phyloP scores from a whole-genome alignment of 257 asterid species.

The Solanum arcanum region DNA sequence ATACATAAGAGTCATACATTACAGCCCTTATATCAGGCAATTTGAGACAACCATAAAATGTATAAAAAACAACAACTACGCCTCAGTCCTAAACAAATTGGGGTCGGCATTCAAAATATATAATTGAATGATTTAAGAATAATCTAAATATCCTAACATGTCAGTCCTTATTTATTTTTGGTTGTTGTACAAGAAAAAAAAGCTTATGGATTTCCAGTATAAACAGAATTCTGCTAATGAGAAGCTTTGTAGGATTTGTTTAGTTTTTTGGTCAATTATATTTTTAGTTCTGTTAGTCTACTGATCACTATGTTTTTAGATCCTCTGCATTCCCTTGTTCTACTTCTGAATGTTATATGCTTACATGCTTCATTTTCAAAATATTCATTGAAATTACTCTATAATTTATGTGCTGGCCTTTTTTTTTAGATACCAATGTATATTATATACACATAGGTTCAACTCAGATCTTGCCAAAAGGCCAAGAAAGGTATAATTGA shows the following conservation, averaged over 20 bases:
- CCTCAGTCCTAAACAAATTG: neutral
- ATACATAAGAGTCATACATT: neutral
- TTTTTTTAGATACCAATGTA: neutral
- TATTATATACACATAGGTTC: neutral
- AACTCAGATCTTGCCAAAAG: neutral
- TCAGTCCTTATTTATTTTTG: neutral
- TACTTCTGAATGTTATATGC: neutral
- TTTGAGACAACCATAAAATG: neutral
- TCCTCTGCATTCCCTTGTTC: neutral
- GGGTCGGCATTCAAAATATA: neutral
- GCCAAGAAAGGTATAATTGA: neutral
- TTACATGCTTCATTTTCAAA: neutral
- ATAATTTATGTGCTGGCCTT: neutral
- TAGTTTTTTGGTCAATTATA: neutral
- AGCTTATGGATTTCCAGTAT: neutral
- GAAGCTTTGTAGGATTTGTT: neutral
- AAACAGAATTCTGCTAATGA: neutral
- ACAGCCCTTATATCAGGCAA: neutral
- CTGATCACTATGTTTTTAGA: neutral
- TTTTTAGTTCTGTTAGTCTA: neutral
- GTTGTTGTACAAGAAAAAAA: neutral
- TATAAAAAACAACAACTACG: neutral
- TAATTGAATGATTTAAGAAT: neutral
- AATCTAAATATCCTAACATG: neutral
- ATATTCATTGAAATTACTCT: neutral